Percentiles rank a stretch among this genome's conserved stretches.
Conservation (phyloP, 176 grass and related monocot species). For the Zea luxurians region DNA sequence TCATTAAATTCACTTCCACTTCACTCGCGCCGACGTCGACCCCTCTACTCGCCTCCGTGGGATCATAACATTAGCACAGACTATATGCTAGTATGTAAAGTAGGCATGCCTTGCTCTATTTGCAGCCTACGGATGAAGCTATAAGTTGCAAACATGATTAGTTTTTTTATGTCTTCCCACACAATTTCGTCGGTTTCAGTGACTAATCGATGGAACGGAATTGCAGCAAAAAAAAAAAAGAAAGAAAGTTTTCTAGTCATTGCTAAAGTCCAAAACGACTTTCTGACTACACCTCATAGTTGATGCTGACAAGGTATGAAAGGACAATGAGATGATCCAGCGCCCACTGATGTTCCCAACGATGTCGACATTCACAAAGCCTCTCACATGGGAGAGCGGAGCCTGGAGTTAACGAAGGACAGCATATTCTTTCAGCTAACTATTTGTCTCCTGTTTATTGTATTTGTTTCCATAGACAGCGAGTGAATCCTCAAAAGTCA, state of each 20-base stretch:
- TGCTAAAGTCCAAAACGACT: background rate
- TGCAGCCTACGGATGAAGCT: background rate
- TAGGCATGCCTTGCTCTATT: background rate
- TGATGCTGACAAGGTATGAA: constrained; percentile 31
- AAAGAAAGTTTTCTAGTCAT: background rate
- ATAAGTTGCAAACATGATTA: too few species aligned
- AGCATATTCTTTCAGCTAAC: background rate
- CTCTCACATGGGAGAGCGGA: background rate
- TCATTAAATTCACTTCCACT: too few species aligned
- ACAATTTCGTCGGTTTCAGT: too few species aligned
- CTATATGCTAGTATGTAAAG: background rate
- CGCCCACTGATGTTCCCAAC: background rate
- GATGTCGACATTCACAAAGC: constrained; percentile 25
- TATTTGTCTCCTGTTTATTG: too few species aligned
- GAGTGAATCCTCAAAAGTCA: background rate
- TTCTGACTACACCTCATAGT: background rate
- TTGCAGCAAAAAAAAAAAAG: background rate
- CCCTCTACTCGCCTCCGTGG: too few species aligned
- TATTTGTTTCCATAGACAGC: background rate
- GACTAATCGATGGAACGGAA: background rate
- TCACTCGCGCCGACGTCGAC: too few species aligned
- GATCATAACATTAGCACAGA: too few species aligned
- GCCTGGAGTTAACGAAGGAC: background rate
- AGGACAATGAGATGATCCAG: constrained; percentile 3
- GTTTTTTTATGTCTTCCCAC: too few species aligned